Evolutionary conservation across 2,329 filamentous ascomycete species (phyloP).

Genomic region (Alternaria tenuissima): DNA sequence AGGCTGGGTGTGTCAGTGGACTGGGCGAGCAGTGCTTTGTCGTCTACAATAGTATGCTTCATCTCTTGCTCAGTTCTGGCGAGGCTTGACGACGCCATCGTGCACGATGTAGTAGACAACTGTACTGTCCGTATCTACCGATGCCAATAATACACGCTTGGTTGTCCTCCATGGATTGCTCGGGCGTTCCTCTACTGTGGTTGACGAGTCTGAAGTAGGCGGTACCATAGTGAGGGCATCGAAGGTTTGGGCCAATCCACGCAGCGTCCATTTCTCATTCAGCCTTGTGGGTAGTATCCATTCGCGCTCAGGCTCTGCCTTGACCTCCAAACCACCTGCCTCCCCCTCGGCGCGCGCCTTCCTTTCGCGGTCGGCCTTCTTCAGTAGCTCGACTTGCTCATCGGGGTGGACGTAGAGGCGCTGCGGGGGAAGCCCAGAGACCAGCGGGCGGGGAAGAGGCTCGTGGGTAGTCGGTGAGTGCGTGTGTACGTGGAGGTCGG

Average conservation of each 20-base stretch:
- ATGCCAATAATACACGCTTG: conserved; percentile 78
- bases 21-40: conserved; percentile 4
- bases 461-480: conserved; percentile 51
- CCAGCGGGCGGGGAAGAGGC: conserved; percentile 66
- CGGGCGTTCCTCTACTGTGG: conserved; percentile 17
- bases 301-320: conserved; percentile 62
- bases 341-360: conserved; percentile 51
- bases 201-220: conserved; percentile 39
- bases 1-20: conserved; percentile 21
- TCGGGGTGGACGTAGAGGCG: conserved; percentile 82
- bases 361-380: conserved; percentile 60
- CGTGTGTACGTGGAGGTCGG: conserved; percentile 64
- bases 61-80: conserved; percentile 69
- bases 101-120: conserved; percentile 86
- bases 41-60: conserved; percentile 2
- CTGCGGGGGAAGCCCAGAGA: conserved; percentile 76
- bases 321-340: conserved; percentile 53
- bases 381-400: conserved; percentile 78
- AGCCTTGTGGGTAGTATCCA: conserved; percentile 81
- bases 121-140: conserved; percentile 80
- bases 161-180: conserved; percentile 55
- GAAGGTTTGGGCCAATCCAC: conserved; percentile 73
- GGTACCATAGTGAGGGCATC: conserved; percentile 62
- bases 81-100: conserved; percentile 85
- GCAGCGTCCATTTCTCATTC: conserved; percentile 75